A percentile compares a stretch with the other conserved stretches of the same genome.
Conservation (phyloP, 306 rosid genomes). For the Glycine soja region DNA sequence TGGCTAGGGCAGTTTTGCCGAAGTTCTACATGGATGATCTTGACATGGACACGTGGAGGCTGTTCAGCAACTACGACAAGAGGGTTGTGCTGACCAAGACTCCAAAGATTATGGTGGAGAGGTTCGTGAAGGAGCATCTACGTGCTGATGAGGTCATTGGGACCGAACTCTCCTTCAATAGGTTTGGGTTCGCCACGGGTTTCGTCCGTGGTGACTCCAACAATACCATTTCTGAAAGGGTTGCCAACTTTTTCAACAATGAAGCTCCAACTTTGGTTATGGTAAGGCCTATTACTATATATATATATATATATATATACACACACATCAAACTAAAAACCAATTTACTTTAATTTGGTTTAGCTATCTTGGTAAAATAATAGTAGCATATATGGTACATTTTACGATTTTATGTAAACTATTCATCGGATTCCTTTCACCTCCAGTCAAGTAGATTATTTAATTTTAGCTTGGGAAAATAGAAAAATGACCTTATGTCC, state of each 20-base stretch:
- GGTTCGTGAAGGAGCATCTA: conserved; percentile 80
- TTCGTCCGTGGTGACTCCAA: conserved; percentile 43
- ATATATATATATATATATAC: too few species aligned
- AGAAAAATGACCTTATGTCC: not conserved
- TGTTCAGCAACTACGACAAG: conserved; percentile 50
- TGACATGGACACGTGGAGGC: conserved; percentile 72
- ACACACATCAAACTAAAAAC: conserved; percentile 9
- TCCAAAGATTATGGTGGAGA: conserved; percentile 83
- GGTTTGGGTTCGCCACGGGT: conserved; percentile 81
- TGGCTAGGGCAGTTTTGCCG: conserved; percentile 82
- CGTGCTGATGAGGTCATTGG: conserved; percentile 80
- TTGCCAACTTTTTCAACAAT: conserved; percentile 52
- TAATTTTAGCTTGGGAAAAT: not conserved
- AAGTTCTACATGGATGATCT: conserved; percentile 86
- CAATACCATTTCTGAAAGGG: conserved; percentile 33
- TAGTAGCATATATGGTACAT: not conserved
- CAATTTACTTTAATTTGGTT: not conserved
- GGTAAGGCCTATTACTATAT: conserved; percentile 41
- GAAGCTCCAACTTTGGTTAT: conserved; percentile 57
- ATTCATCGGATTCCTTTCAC: not conserved
- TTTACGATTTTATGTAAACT: not conserved
- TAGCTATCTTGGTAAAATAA: not conserved
- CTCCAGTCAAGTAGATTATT: not conserved
- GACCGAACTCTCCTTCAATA: conserved; percentile 58
- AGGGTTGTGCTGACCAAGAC: conserved; percentile 71